Percentiles rank a stretch among this genome's conserved stretches.
Evolutionary conservation across 2,329 filamentous ascomycete genomes (phyloP).

Genomic region (Amauroascus niger): DNA sequence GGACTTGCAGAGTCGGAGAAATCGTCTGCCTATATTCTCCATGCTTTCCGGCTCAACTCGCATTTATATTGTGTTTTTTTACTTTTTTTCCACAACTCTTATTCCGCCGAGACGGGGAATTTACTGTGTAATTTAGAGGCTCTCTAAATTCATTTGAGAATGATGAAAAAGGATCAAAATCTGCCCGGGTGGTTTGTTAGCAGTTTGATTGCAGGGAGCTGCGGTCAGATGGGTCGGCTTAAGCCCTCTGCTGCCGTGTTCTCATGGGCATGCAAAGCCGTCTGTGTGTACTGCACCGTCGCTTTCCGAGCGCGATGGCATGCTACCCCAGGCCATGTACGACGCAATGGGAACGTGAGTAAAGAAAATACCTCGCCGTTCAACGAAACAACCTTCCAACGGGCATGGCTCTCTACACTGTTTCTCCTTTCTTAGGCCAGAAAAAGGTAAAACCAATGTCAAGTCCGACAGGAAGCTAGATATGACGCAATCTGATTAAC

Average conservation of each 20-base stretch:
- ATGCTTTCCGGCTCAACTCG: neutral
- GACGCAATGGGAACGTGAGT: neutral
- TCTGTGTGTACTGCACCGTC: neutral
- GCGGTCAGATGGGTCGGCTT: neutral
- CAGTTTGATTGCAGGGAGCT: too few species aligned
- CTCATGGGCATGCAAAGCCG: neutral
- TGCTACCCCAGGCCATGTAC: neutral
- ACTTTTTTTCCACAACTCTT: neutral
- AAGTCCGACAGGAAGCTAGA: too few species aligned
- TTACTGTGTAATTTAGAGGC: slow-evolving; percentile 3
- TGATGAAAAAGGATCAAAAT: neutral
- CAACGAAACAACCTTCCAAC: too few species aligned
- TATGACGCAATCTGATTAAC: too few species aligned
- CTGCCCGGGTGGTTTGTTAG: too few species aligned
- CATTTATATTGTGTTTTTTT: neutral
- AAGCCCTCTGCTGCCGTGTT: neutral
- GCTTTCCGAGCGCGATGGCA: neutral
- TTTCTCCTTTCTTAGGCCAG: too few species aligned
- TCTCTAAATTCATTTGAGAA: neutral
- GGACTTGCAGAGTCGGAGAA: neutral
- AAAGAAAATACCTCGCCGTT: too few species aligned
- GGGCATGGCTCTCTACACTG: too few species aligned
- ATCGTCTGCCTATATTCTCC: neutral
- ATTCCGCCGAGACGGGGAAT: neutral
- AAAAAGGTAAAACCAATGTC: too few species aligned